Base-by-base conservation (phyloP, 2,329 filamentous ascomycete genomes). In the Microthyrium microscopicum region DNA sequence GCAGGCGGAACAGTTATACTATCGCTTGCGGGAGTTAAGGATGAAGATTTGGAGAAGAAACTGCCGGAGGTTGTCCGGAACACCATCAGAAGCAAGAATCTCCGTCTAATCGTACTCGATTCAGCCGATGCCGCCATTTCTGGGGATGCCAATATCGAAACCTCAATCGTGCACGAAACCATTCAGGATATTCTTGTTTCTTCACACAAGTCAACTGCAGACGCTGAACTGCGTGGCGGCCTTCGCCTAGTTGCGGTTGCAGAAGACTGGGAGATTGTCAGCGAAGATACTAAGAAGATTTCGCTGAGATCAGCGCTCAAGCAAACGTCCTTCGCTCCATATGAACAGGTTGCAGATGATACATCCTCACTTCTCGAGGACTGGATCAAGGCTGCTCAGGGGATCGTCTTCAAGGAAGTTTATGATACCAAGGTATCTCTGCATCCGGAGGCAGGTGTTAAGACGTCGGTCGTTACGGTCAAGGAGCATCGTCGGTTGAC, bases 401-500 rank as follows among this genome's bases (percentile, higher is more conserved):
- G 77, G 30, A 66, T 98, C 37, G 71, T 71, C 4, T 98, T 98
- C 70, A 93, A 91, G 64, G 89, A 98, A 58, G 87, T 83, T 1
- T 95, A 84, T 50, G 75, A 70, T 41, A 85, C 83, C 17, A 62
- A 71, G 48, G 64, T 64, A 41, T 61, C 62, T 34, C 72, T 98
- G 26, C 80, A 89, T 34, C 89, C 89, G 8, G 89, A 98, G 48
- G 64, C 92, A 35, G 61, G 77, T 7, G 73, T 82, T 49, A 84
- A 87, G 69, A 95, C 87, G 2, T 76, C 70, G 47, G 81, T 83
- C 26, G 78, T 94, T 34, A 77, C 74, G 35, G 85, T 98, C 56
- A 83, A 91, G 64, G 89, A 95, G 64, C 94, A 92, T 61, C 81
- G 89, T 40, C 75, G 89, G 42, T 70, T 98, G 35, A 98, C 89